Percentiles rank a stretch among this genome's conserved stretches.
phyloP scores from a whole-genome alignment of 2,329 filamentous ascomycete species.

The Neoarthrinium moseri region DNA sequence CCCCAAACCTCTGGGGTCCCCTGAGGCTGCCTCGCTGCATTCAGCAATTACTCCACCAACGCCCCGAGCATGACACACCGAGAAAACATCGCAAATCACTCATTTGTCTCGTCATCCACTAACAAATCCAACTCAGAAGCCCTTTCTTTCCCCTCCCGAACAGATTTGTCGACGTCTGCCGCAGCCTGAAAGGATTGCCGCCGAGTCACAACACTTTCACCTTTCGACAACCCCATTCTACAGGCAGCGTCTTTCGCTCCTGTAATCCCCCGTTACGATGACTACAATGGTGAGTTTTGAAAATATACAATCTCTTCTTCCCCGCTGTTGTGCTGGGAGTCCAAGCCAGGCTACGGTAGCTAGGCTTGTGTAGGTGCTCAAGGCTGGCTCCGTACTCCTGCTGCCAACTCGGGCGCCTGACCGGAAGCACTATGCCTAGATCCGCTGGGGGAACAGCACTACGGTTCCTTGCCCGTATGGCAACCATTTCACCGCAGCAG shows the following conservation, averaged over 20 bases:
- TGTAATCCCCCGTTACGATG: slow-evolving; percentile 22
- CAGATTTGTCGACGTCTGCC: background rate
- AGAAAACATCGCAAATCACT: background rate
- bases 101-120: background rate
- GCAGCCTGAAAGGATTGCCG: background rate
- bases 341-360: too few relatives aligned
- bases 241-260: slow-evolving; percentile 12
- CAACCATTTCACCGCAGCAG: too few relatives aligned
- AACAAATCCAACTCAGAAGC: background rate
- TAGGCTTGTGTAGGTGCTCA: too few relatives aligned
- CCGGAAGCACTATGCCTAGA: too few relatives aligned
- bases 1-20: background rate
- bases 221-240: background rate
- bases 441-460: too few relatives aligned
- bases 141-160: background rate
- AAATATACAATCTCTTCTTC: slow-evolving; percentile 4
- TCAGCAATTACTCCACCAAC: background rate
- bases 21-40: background rate
- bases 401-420: too few relatives aligned
- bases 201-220: background rate
- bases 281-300: slow-evolving; percentile 32
- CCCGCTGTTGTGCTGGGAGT: background rate
- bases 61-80: background rate
- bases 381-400: too few relatives aligned
- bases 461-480: too few relatives aligned